Percentiles rank a stretch among this genome's conserved stretches.
These are phyloP conservation scores for Holtermannia corniformis DNA, from an alignment of 768 basidiomycete species.

Conservation along the genomic window DNA sequence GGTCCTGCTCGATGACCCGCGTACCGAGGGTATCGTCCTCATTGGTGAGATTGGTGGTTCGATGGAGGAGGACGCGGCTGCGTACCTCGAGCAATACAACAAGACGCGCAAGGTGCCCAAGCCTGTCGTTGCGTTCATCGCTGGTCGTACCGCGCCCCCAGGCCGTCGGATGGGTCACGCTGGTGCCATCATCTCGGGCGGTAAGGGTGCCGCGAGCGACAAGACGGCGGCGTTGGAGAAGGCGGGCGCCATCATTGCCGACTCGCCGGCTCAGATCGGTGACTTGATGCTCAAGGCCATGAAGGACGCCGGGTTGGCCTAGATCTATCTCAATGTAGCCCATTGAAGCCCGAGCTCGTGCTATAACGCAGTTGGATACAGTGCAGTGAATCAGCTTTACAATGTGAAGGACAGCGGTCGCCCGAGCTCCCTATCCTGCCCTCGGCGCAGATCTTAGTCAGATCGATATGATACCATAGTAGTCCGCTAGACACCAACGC, in stretches of 20 bases:
- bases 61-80: conserved; percentile 99
- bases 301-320: conserved; percentile 32
- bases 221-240: conserved; percentile 72
- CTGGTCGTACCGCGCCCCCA: conserved; percentile 93
- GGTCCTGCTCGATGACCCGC: conserved; percentile 87
- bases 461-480: no score
- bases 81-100: conserved; percentile 87
- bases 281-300: conserved; percentile 69
- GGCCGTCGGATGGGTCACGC: conserved; percentile 98
- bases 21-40: conserved; percentile 91
- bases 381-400: no score
- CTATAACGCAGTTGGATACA: no score
- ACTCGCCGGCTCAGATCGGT: conserved; percentile 94
- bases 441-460: no score
- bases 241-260: conserved; percentile 86
- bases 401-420: no score
- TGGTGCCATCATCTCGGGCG: conserved; percentile 95
- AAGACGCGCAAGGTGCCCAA: conserved; percentile 76
- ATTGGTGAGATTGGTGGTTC: conserved; percentile 99
- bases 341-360: no score
- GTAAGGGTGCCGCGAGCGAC: conserved; percentile 91
- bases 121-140: conserved; percentile 96
- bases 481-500: no score
- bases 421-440: no score
- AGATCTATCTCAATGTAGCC: no score